phyloP scores from a whole-genome alignment of 2,329 filamentous ascomycete genomes.

The Pseudogymnoascus sp. region DNA sequence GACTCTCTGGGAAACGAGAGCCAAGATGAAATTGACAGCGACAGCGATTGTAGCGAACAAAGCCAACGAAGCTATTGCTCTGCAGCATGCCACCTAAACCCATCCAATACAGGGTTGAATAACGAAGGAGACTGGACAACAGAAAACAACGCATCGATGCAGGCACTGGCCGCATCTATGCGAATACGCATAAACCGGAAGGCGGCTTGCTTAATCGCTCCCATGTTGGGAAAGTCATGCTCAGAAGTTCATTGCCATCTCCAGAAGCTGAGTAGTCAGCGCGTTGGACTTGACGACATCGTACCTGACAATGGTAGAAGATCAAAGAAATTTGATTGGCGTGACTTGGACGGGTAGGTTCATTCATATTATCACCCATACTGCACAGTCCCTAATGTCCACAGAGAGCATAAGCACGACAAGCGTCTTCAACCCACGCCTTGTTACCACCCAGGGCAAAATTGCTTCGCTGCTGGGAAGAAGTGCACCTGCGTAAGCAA shows the following conservation, averaged over 20 bases:
- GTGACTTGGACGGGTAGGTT: neutral
- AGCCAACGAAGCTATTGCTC: neutral
- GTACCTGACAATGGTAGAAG: neutral
- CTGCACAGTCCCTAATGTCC: neutral
- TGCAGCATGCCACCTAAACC: neutral
- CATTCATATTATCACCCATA: neutral
- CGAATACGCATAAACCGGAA: neutral
- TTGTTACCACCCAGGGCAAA: neutral
- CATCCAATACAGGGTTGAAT: neutral
- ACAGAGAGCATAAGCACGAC: neutral
- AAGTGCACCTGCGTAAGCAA: neutral
- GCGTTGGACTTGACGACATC: neutral
- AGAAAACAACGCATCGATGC: neutral
- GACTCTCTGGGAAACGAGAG: neutral
- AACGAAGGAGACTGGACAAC: neutral
- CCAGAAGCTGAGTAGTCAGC: neutral
- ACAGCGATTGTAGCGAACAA: neutral
- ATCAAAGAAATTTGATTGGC: neutral
- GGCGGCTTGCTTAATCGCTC: neutral
- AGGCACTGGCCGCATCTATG: neutral
- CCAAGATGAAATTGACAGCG: neutral
- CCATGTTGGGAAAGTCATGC: neutral
- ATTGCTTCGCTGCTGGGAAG: neutral
- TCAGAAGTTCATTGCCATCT: neutral
- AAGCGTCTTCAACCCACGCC: neutral